A percentile compares a stretch with the other conserved stretches of the same genome.
phyloP scores from a whole-genome alignment of 2,329 filamentous ascomycete genomes.

The Colletotrichum magnum region DNA sequence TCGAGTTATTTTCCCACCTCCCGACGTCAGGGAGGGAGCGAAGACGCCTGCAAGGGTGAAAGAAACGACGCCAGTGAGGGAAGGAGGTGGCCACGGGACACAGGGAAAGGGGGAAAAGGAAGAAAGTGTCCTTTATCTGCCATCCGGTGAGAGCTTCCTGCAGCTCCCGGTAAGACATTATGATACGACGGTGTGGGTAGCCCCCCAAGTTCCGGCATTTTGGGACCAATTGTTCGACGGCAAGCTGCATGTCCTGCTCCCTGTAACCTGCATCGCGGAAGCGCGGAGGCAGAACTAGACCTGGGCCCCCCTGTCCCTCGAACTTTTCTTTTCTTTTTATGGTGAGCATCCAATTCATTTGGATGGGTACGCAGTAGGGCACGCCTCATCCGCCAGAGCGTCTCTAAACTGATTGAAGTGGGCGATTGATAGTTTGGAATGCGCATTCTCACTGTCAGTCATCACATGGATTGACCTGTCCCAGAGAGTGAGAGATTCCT shows the following conservation, averaged over 20 bases:
- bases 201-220: constrained; percentile 15
- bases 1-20: constrained; percentile 9
- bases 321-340: constrained; percentile 24
- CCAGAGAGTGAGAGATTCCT: too few relatives aligned
- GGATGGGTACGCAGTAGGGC: neutral
- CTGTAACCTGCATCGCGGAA: constrained; percentile 24
- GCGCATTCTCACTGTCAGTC: too few relatives aligned
- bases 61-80: constrained; percentile 1
- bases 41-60: constrained; percentile 1
- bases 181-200: constrained; percentile 15
- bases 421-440: too few relatives aligned
- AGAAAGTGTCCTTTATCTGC: constrained; percentile 19
- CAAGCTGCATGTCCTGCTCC: constrained; percentile 12
- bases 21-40: constrained; percentile 10
- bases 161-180: constrained; percentile 34
- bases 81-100: neutral
- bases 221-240: constrained; percentile 28
- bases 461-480: too few relatives aligned
- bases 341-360: neutral
- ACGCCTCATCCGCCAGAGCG: constrained; percentile 7
- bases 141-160: constrained; percentile 23
- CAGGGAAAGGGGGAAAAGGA: constrained; percentile 4
- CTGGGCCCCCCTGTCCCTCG: constrained; percentile 3
- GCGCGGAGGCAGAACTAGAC: constrained; percentile 16
- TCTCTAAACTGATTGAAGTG: constrained; percentile 4